Evolutionary conservation across 2,329 filamentous ascomycete species (phyloP).

Genomic region (Orbilia javanica): DNA sequence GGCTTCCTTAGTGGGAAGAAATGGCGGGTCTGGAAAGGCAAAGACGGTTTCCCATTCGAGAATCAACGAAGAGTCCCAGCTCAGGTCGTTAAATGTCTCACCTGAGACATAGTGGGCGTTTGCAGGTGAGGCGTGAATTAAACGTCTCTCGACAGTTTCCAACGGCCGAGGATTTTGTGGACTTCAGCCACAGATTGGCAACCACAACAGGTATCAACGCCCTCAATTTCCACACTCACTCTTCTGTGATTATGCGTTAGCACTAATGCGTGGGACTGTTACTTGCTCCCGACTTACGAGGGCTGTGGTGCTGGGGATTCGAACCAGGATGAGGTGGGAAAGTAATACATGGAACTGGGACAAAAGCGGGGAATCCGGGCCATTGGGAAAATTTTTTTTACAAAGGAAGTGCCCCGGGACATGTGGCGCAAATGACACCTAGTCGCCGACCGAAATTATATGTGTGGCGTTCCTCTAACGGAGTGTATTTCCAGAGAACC

Average conservation of each 20-base stretch:
- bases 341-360: background rate
- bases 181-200: slow-evolving; percentile 43
- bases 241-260: slow-evolving; percentile 25
- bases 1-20: slow-evolving; percentile 30
- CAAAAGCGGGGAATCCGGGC: slow-evolving; percentile 28
- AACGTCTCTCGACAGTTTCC: background rate
- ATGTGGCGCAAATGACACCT: slow-evolving; percentile 52
- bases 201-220: slow-evolving; percentile 5
- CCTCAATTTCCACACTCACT: slow-evolving; percentile 54
- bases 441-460: slow-evolving; percentile 40
- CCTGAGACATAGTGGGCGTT: slow-evolving; percentile 57
- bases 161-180: slow-evolving; percentile 13
- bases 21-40: slow-evolving; percentile 13
- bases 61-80: slow-evolving; percentile 3
- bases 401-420: slow-evolving; percentile 8
- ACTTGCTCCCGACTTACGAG: background rate
- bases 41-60: slow-evolving; percentile 22
- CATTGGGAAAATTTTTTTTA: slow-evolving; percentile 11
- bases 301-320: background rate
- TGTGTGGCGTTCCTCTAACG: slow-evolving; percentile 28
- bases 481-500: slow-evolving; percentile 2
- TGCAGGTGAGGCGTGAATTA: slow-evolving; percentile 31
- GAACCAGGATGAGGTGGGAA: background rate
- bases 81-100: slow-evolving; percentile 37
- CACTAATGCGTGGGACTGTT: slow-evolving; percentile 4